Percentiles rank a stretch among this genome's conserved stretches.
phyloP scores from a whole-genome alignment of 2,329 filamentous ascomycete species.

The Monosporascus cannonballus region DNA sequence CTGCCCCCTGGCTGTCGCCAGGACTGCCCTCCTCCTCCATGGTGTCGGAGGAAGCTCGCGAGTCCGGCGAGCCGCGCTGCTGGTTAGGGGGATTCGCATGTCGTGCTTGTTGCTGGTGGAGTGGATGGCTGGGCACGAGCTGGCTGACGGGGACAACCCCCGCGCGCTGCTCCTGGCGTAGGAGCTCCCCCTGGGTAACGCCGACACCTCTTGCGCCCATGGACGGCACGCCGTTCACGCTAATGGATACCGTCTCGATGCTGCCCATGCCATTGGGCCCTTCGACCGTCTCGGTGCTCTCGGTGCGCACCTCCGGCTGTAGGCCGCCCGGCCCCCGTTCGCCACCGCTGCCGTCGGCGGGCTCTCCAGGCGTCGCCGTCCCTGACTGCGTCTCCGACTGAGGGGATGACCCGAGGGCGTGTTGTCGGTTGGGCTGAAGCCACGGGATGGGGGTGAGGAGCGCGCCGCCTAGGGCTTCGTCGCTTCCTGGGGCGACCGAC shows the following conservation, averaged over 20 bases:
- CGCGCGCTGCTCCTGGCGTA: slow-evolving; percentile 80
- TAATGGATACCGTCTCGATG: slow-evolving; percentile 75
- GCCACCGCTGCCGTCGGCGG: slow-evolving; percentile 20
- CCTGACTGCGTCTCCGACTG: slow-evolving; percentile 13
- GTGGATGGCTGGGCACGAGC: slow-evolving; percentile 38
- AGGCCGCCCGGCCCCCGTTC: slow-evolving; percentile 32
- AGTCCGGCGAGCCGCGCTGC: slow-evolving; percentile 10
- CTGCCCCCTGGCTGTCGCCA: slow-evolving; percentile 21
- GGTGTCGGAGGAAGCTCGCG: slow-evolving; percentile 12
- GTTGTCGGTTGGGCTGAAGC: slow-evolving; percentile 42
- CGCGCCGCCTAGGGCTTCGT: slow-evolving; percentile 85
- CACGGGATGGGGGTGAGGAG: slow-evolving; percentile 91
- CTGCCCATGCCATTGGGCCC: slow-evolving; percentile 73
- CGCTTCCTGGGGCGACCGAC: slow-evolving; percentile 58
- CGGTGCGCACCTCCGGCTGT: slow-evolving; percentile 60
- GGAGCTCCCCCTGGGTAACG: slow-evolving; percentile 76
- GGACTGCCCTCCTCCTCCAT: slow-evolving; percentile 19
- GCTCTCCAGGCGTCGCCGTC: slow-evolving; percentile 14
- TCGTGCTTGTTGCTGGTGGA: slow-evolving; percentile 9
- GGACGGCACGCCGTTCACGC: slow-evolving; percentile 61
- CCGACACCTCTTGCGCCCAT: slow-evolving; percentile 44
- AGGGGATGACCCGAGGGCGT: slow-evolving; percentile 14
- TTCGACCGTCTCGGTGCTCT: slow-evolving; percentile 74
- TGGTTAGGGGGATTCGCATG: background rate
- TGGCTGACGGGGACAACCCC: slow-evolving; percentile 69